These are phyloP conservation scores for Stephania yunnanensis DNA, from an alignment of 164 flowering plant species.

Conservation along the genomic window DNA sequence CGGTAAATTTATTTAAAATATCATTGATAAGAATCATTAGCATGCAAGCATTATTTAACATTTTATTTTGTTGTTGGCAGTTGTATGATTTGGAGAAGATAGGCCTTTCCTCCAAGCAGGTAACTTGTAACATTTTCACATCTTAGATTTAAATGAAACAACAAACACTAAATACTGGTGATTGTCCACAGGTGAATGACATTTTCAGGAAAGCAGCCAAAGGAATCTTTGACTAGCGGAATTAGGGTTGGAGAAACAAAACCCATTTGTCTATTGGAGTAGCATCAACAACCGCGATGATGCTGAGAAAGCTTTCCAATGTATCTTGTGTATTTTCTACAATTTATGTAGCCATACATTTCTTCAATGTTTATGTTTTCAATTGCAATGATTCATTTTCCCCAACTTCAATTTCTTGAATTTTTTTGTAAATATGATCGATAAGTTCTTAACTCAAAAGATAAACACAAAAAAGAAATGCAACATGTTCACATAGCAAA, in stretches of 20 bases:
- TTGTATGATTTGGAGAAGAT: slow-evolving; percentile 74
- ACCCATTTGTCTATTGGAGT: not conserved
- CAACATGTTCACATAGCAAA: too few species aligned
- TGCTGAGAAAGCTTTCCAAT: slow-evolving; percentile 1
- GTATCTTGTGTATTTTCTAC: not conserved
- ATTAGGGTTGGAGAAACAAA: not conserved
- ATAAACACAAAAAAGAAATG: too few species aligned
- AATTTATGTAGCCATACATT: not conserved
- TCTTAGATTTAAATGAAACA: not conserved
- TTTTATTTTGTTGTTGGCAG: slow-evolving; percentile 36
- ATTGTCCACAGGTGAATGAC: slow-evolving; percentile 35
- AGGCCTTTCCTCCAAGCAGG: slow-evolving; percentile 89
- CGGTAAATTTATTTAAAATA: slow-evolving; percentile 39
- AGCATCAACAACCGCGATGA: slow-evolving; percentile 1
- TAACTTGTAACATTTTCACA: slow-evolving; percentile 19
- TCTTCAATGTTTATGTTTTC: not conserved
- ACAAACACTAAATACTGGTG: not conserved
- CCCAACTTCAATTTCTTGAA: not conserved
- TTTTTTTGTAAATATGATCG: too few species aligned
- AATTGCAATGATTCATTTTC: not conserved
- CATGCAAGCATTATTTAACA: not conserved
- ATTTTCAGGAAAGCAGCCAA: slow-evolving; percentile 56
- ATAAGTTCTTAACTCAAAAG: too few species aligned
- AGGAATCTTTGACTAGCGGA: slow-evolving; percentile 36
- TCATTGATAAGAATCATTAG: not conserved